These are phyloP conservation scores for Skeletonema costatum DNA, from an alignment of 108 stramenopile species.

Conservation along the genomic window DNA sequence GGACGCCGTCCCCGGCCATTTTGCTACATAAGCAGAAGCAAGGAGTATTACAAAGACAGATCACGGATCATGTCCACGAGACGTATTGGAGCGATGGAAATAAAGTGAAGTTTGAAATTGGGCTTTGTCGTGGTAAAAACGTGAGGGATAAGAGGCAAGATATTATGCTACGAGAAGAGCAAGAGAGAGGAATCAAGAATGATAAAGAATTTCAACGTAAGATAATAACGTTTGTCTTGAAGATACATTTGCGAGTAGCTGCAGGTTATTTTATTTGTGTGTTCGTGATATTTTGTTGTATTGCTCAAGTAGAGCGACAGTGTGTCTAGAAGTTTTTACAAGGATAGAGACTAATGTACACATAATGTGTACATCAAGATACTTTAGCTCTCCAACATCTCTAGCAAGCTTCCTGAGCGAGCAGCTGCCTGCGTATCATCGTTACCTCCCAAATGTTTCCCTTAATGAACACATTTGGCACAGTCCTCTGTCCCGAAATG, in stretches of 20 bases:
- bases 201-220: conserved; percentile 68
- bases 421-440: conserved; percentile 75
- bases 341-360: not conserved
- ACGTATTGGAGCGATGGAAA: conserved; percentile 88
- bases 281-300: not conserved
- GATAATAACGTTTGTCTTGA: not conserved
- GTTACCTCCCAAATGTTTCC: conserved; percentile 82
- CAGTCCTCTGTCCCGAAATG: conserved; percentile 58
- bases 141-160: conserved; percentile 80
- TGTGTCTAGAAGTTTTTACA: not conserved
- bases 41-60: conserved; percentile 41
- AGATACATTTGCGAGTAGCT: not conserved
- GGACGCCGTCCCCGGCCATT: conserved; percentile 56
- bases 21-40: conserved; percentile 69
- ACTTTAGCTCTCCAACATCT: conserved; percentile 55
- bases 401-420: conserved; percentile 62
- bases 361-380: not conserved
- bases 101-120: conserved; percentile 82
- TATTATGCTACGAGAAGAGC: conserved; percentile 77
- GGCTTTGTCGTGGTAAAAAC: conserved; percentile 83
- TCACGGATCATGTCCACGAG: too few relatives aligned
- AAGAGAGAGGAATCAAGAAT: conserved; percentile 76
- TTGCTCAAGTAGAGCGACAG: not conserved
- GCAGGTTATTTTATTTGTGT: not conserved
- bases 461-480: conserved; percentile 66